Evolutionary conservation across 2,329 filamentous ascomycete species (phyloP).

Genomic region (Diaporthe amygdali): DNA sequence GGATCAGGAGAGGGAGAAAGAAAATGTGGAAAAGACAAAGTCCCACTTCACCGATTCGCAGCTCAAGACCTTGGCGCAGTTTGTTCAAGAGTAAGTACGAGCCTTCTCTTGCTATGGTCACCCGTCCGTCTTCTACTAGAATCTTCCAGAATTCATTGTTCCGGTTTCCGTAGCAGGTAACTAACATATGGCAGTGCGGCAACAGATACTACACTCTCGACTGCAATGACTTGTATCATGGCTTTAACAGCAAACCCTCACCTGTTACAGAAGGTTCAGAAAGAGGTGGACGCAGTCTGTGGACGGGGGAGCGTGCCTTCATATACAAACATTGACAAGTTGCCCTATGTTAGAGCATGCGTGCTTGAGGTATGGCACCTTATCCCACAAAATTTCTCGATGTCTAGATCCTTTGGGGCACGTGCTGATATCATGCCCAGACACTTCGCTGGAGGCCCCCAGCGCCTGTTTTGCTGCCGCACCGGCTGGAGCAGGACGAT

Average conservation of each 20-base stretch:
- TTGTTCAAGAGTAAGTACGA: neutral
- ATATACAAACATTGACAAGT: neutral
- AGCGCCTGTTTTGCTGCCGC: neutral
- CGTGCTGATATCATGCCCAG: neutral
- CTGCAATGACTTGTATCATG: constrained; percentile 9
- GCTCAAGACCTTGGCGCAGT: neutral
- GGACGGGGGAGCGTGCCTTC: neutral
- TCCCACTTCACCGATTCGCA: neutral
- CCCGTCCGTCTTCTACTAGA: too few relatives aligned
- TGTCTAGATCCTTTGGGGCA: neutral
- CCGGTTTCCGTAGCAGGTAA: too few relatives aligned
- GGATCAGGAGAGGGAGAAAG: neutral
- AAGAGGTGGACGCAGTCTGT: neutral
- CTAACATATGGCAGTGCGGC: too few relatives aligned
- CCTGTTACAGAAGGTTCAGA: neutral
- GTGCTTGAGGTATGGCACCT: neutral
- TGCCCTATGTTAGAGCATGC: constrained; percentile 8
- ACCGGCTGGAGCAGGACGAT: constrained; percentile 9
- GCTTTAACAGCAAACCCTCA: neutral
- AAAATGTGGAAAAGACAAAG: neutral
- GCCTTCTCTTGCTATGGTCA: too few relatives aligned
- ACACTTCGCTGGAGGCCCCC: constrained; percentile 7
- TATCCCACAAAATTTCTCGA: neutral
- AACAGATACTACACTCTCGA: constrained; percentile 1
- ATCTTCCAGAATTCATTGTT: too few relatives aligned